Conservation (phyloP, 306 rosid genomes). For the Pueraria montana region DNA sequence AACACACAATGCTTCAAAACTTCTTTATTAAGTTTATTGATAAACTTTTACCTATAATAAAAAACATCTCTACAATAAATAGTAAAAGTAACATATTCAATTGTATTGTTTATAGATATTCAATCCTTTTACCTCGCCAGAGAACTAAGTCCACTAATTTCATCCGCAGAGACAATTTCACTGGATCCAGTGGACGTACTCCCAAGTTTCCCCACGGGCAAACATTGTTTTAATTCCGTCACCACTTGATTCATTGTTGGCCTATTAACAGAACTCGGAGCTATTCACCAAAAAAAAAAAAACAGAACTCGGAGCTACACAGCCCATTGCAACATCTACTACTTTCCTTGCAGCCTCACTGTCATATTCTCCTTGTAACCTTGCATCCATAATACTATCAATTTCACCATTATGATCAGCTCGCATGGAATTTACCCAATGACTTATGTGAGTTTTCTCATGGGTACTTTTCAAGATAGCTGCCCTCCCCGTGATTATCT, state of each 20-base stretch:
- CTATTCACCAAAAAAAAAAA: too few relatives aligned
- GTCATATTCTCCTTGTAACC: not conserved
- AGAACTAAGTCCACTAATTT: not conserved
- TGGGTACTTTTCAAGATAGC: not conserved
- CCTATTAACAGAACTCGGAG: too few relatives aligned
- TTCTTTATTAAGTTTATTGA: too few relatives aligned
- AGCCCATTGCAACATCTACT: not conserved
- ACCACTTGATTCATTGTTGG: not conserved
- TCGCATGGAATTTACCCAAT: not conserved
- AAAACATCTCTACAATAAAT: too few relatives aligned
- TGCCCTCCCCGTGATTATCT: not conserved
- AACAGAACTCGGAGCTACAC: not conserved
- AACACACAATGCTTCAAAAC: too few relatives aligned
- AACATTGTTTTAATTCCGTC: not conserved
- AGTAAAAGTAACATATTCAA: too few relatives aligned
- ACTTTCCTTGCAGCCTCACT: not conserved
- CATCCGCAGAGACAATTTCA: not conserved
- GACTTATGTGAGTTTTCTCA: not conserved
- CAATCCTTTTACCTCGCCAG: not conserved
- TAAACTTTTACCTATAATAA: too few relatives aligned
- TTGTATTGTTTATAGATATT: too few relatives aligned
- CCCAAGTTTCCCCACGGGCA: not conserved
- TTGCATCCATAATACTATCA: not conserved
- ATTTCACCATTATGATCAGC: not conserved
- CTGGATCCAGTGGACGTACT: not conserved